phyloP scores from a whole-genome alignment of 371 early-diverging fungal genomes.

The Mortierella sp. region DNA sequence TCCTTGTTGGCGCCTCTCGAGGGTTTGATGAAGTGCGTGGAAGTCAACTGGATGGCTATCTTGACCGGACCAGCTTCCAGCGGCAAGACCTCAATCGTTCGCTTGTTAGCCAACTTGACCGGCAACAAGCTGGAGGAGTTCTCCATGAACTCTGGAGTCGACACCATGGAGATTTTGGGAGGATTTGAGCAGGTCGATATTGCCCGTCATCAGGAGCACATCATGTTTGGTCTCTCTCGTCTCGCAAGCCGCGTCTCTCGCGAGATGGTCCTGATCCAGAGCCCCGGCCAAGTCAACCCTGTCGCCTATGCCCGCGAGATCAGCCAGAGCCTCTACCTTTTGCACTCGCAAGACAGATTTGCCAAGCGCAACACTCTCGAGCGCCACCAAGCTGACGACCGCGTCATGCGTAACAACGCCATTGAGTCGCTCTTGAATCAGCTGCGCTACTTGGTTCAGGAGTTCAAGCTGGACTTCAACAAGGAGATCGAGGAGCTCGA shows the following conservation, averaged over 20 bases:
- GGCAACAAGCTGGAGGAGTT: conserved; percentile 91
- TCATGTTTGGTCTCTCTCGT: conserved; percentile 60
- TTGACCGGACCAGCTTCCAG: conserved; percentile 88
- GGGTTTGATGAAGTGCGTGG: conserved; percentile 88
- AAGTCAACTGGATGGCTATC: conserved; percentile 94
- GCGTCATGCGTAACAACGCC: conserved; percentile 58
- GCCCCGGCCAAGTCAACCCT: not conserved
- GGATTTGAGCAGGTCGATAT: conserved; percentile 97
- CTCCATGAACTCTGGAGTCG: conserved; percentile 94
- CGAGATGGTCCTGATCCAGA: conserved; percentile 37
- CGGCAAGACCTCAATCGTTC: conserved; percentile 93
- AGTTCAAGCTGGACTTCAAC: conserved; percentile 38
- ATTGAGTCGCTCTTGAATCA: conserved; percentile 49
- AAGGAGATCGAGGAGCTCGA: conserved; percentile 43
- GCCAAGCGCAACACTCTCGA: conserved; percentile 33
- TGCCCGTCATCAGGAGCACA: conserved; percentile 78
- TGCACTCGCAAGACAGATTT: conserved; percentile 56
- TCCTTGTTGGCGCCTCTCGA: conserved; percentile 79
- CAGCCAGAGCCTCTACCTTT: conserved; percentile 53
- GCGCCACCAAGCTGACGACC: conserved; percentile 37
- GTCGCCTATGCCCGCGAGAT: conserved; percentile 52
- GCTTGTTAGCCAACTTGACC: conserved; percentile 83
- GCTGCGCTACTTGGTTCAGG: conserved; percentile 41
- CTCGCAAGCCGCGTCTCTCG: conserved; percentile 51
- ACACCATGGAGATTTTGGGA: conserved; percentile 95